phyloP scores from a whole-genome alignment of 495 filamentous ascomycete species.

The Glarea lozoyensis region DNA sequence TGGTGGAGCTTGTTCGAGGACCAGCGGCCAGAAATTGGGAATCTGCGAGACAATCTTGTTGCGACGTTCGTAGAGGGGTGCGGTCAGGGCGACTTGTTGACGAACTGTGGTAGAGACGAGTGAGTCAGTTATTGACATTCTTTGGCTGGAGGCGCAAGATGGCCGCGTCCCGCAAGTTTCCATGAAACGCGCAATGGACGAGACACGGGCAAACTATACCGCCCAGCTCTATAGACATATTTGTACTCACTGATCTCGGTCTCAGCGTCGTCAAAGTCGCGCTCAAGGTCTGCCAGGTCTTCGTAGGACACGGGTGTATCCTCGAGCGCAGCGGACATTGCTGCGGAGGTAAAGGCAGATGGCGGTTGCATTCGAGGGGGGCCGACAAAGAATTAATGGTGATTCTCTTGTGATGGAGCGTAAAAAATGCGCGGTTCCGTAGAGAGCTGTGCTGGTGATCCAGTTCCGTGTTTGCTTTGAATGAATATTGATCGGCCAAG shows the following conservation, averaged over 20 bases:
- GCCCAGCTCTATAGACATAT: background rate
- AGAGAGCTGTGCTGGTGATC: too few relatives aligned
- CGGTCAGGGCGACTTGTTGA: slow-evolving; percentile 39
- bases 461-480: too few relatives aligned
- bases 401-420: background rate
- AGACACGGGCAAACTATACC: too few relatives aligned
- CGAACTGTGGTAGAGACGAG: slow-evolving; percentile 35
- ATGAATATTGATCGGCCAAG: too few relatives aligned
- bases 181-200: background rate
- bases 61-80: slow-evolving; percentile 64
- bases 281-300: slow-evolving; percentile 55
- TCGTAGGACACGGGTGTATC: slow-evolving; percentile 38
- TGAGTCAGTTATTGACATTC: background rate
- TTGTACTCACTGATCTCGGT: slow-evolving; percentile 55
- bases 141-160: background rate
- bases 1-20: slow-evolving; percentile 71
- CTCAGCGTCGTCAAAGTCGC: slow-evolving; percentile 62
- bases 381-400: background rate
- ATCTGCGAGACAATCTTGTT: slow-evolving; percentile 57
- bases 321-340: slow-evolving; percentile 34
- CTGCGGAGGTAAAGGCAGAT: slow-evolving; percentile 20
- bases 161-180: background rate
- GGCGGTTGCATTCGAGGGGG: slow-evolving; percentile 15
- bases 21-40: slow-evolving; percentile 79
- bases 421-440: too few relatives aligned